Base-by-base conservation (phyloP, 179 eudicot species). In the Patellifolia procumbens region DNA sequence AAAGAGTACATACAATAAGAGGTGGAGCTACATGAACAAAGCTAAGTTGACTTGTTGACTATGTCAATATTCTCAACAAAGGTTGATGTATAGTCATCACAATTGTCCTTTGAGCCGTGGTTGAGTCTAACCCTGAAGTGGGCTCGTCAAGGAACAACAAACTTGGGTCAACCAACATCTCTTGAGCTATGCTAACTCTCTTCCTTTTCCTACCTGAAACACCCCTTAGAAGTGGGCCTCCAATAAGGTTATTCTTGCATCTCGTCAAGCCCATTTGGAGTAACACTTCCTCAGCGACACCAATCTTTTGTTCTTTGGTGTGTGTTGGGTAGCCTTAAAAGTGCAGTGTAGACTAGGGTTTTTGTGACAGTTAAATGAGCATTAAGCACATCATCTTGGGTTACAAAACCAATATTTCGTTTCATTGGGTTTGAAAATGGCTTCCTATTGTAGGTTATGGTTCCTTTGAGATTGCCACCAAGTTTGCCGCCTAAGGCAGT, bases 11-110 rank as follows among this genome's bases (percentile, higher is more conserved):
- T n/a, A n/a, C n/a, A n/a, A n/a, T n/a, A n/a, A n/a, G n/a, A n/a
- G n/a, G n/a, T n/a, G n/a, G n/a, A n/a, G n/a, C n/a, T n/a, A n/a
- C n/a, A n/a, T n/a, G n/a, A n/a, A n/a, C n/a, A n/a, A n/a, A n/a
- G n/a, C n/a, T n/a, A n/a, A n/a, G n/a, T n/a, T n/a, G n/a, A n/a
- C n/a, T n/a, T n/a, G n/a, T n/a, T n/a, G n/a, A n/a, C n/a, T n/a
- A n/a, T n/a, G n/a, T n/a, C n/a, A n/a, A n/a, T n/a, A n/a, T n/a
- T n/a, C n/a, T n/a, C n/a, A n/a, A n/a, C n/a, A n/a, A n/a, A n/a
- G n/a, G n/a, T 56, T 93, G 98, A 45, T 93, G 98, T 39, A 93
- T 93, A 13, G 98, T 93, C 94, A 91, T 89, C 77, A 87, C 90
- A 3, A 91, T 55, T 0, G 94, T 93, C 70, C 90, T 60, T 51